Evolutionary conservation across 257 asterid species (phyloP), one percentile per base, ranked within the genome.

Genomic region (Lycium ferocissimum): DNA sequence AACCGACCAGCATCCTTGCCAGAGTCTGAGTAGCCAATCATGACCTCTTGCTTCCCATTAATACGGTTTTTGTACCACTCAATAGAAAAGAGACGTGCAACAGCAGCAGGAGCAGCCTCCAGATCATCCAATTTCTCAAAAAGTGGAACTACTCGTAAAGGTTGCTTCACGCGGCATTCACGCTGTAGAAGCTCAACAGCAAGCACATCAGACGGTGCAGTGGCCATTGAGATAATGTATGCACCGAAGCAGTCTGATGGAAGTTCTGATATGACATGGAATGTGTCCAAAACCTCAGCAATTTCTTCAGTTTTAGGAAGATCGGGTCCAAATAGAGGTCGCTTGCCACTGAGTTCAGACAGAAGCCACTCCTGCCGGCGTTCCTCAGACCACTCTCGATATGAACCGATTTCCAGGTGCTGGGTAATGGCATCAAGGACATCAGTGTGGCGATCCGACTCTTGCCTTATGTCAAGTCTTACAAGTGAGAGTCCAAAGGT

Each of bases 1-100:
- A 91, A 87, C 15, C 94, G 85, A 33, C 94, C 94, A 43, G 94
- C 94, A 87, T 91, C 94, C 86, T 91, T 91, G 15, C 94, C 94
- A 10, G 94, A 91, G 84, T 91, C 94, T 22, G 94, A 91, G 88
- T 89, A 91, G 56, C 94, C 94, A 69, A 91, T 90, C 94, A 91
- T 91, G 59, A 91, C 94, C 69, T 91, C 92, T 86, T 91, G 94
- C 66, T 90, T 91, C 38, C 92, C 91, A 8, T 89, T 85, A 35
- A 91, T 90, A 54, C 87, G 89, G 84, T 88, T 86, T 82, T 84
- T 87, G 73, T 91, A 91, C 94, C 94, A 91, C 38, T 88, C 92
- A 22, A 91, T 90, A 2, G 92, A 91, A 85, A 91, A 91, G 58
- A 91, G 93, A 8, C 92, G 91, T 5, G 91, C 92, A 79, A 89